phyloP scores from a whole-genome alignment of 495 filamentous ascomycete genomes.

The Platismatia glauca region DNA sequence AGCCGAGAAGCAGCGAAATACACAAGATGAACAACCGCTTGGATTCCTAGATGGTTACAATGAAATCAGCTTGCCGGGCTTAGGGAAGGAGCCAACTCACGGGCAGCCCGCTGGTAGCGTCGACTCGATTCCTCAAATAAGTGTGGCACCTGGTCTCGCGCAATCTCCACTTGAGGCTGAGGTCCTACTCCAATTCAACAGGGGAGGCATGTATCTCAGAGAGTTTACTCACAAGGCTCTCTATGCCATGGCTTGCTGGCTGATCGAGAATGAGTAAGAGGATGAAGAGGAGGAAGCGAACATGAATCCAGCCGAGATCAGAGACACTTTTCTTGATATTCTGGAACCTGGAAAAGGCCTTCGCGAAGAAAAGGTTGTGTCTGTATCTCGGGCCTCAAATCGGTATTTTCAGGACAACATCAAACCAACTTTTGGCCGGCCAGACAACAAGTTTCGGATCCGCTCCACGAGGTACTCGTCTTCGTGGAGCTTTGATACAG shows the following conservation, averaged over 20 bases:
- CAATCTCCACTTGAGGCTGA: background rate
- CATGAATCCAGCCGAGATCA: no score
- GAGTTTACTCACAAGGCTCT: constrained; percentile 1
- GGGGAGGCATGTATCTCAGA: constrained; percentile 8
- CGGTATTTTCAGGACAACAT: background rate
- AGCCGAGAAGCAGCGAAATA: background rate
- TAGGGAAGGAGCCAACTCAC: background rate
- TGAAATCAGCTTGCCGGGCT: background rate
- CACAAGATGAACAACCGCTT: background rate
- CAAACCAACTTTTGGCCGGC: background rate
- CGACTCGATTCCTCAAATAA: background rate
- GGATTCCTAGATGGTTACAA: background rate
- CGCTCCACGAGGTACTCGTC: background rate
- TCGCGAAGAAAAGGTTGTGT: background rate
- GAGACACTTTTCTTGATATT: background rate
- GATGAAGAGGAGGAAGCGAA: background rate
- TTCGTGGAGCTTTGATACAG: background rate
- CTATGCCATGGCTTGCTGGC: background rate
- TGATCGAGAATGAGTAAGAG: constrained; percentile 2
- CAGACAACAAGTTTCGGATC: background rate
- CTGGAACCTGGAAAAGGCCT: background rate
- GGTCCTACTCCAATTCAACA: constrained; percentile 7
- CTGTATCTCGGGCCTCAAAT: background rate
- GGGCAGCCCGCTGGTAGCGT: background rate
- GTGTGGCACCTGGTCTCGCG: background rate